A percentile compares a stretch with the other conserved stretches of the same genome.
phyloP scores from a whole-genome alignment of 2,329 filamentous ascomycete species.

The Parasarocladium wereldwijsianum region DNA sequence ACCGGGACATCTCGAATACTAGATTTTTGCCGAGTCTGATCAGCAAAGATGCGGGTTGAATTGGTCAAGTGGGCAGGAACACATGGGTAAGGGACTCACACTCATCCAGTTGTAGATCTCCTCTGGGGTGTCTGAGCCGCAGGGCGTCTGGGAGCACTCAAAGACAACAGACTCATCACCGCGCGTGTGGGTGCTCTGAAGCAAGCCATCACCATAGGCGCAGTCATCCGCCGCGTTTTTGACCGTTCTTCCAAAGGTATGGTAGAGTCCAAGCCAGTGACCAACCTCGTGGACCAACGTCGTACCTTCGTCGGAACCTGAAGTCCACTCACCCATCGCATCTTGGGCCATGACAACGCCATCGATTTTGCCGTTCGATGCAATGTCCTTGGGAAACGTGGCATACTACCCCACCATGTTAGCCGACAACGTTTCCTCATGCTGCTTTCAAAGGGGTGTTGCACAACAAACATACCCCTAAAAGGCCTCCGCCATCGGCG shows the following conservation, averaged over 20 bases:
- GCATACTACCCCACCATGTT: neutral
- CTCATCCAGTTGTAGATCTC: slow-evolving; percentile 12
- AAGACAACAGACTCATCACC: slow-evolving; percentile 7
- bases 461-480: neutral
- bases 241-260: slow-evolving; percentile 3
- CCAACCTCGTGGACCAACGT: slow-evolving; percentile 4
- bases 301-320: neutral
- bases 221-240: slow-evolving; percentile 7
- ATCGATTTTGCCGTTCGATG: neutral
- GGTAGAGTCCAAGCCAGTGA: slow-evolving; percentile 4
- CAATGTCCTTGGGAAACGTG: neutral
- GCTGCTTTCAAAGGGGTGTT: neutral
- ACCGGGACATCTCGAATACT: neutral
- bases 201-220: slow-evolving; percentile 7
- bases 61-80: too few relatives aligned
- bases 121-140: slow-evolving; percentile 3
- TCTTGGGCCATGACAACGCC: neutral
- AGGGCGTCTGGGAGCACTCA: slow-evolving; percentile 8
- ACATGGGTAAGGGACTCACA: slow-evolving; percentile 9
- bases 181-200: slow-evolving; percentile 10
- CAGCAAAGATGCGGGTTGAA: neutral
- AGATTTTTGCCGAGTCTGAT: neutral
- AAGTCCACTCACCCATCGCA: neutral
- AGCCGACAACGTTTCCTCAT: neutral
- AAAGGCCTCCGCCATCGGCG: neutral